phyloP scores from a whole-genome alignment of 768 basidiomycete genomes.

The Mycena sanguinolenta region DNA sequence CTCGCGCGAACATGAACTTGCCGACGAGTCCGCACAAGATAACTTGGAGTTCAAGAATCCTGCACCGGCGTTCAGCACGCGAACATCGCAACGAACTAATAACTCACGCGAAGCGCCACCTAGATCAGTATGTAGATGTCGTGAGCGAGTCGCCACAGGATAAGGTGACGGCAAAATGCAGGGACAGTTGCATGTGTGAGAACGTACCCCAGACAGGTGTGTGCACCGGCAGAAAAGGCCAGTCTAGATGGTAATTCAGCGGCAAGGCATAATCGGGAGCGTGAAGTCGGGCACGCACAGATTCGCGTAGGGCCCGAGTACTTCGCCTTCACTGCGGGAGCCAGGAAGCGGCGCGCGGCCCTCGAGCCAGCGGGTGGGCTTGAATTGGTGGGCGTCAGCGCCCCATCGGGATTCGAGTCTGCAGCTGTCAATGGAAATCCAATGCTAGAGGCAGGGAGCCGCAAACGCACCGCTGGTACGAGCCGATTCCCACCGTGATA shows the following conservation, averaged over 20 bases:
- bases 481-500: too few relatives aligned
- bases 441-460: too few relatives aligned
- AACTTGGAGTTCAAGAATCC: not conserved
- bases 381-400: not conserved
- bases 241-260: not conserved
- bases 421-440: not conserved
- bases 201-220: not conserved
- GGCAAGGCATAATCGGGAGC: not conserved
- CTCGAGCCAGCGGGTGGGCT: not conserved
- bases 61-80: not conserved
- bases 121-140: not conserved
- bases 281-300: not conserved
- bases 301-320: not conserved
- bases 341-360: too few relatives aligned
- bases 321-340: not conserved
- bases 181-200: too few relatives aligned
- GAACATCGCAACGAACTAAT: not conserved
- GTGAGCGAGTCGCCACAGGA: too few relatives aligned
- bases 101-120: constrained; percentile 4
- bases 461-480: too few relatives aligned
- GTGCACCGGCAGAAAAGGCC: not conserved
- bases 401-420: not conserved
- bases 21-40: not conserved
- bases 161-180: too few relatives aligned
- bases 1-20: not conserved